A percentile compares a stretch with the other conserved stretches of the same genome.
Evolutionary conservation across 1,284 basidiomycete genomes (phyloP).

Genomic region (Rhodotorula sp.): DNA sequence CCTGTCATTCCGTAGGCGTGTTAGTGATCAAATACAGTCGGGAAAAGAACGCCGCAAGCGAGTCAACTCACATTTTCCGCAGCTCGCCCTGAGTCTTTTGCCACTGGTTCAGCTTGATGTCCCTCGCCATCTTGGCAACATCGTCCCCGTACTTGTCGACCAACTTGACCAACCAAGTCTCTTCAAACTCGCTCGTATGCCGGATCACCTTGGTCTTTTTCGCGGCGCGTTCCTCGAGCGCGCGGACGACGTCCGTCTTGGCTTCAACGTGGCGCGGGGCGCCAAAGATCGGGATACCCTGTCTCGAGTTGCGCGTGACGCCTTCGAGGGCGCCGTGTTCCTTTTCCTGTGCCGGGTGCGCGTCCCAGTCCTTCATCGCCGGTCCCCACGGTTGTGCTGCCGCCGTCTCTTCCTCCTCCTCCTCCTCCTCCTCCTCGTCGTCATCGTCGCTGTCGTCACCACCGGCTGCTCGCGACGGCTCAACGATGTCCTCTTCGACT

Average conservation of each 20-base stretch:
- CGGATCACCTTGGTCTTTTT: slow-evolving; percentile 57
- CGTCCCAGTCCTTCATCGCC: slow-evolving; percentile 40
- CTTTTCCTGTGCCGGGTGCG: slow-evolving; percentile 10
- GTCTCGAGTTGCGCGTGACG: slow-evolving; percentile 19
- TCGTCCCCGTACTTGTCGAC: slow-evolving; percentile 71
- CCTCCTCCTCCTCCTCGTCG: slow-evolving; percentile 19
- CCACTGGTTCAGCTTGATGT: slow-evolving; percentile 73
- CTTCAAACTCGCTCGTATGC: slow-evolving; percentile 69
- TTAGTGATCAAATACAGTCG: neutral
- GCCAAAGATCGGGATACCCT: slow-evolving; percentile 39
- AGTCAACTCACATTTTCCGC: slow-evolving; percentile 48
- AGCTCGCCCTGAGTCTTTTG: slow-evolving; percentile 86
- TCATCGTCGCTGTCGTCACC: slow-evolving; percentile 39
- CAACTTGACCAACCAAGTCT: slow-evolving; percentile 65
- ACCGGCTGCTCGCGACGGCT: slow-evolving; percentile 14
- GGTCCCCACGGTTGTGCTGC: slow-evolving; percentile 46
- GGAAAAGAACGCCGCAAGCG: neutral
- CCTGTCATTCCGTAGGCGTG: slow-evolving; percentile 1
- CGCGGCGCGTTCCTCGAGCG: slow-evolving; percentile 55
- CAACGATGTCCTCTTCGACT: slow-evolving; percentile 45
- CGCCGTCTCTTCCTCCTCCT: slow-evolving; percentile 12
- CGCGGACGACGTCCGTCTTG: slow-evolving; percentile 52
- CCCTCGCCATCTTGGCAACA: slow-evolving; percentile 71
- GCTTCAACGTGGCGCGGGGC: slow-evolving; percentile 18
- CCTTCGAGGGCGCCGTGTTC: slow-evolving; percentile 37